phyloP scores from a whole-genome alignment of 345 rosid species.

The Eucalyptus cloeziana region DNA sequence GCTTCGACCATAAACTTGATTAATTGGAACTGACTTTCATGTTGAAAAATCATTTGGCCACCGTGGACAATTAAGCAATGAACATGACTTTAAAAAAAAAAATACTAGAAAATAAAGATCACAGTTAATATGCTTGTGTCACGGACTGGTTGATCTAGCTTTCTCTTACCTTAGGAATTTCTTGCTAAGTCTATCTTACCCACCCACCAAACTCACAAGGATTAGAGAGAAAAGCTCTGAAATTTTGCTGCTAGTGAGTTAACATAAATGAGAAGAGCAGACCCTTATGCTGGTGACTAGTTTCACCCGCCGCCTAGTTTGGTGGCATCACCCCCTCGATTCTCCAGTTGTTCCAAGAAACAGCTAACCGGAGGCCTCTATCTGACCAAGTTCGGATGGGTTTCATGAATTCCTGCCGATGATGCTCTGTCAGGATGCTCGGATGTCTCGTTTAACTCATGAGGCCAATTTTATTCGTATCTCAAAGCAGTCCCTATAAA shows the following conservation, averaged over 20 bases:
- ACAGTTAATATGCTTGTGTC: neutral
- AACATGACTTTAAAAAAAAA: neutral
- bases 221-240: neutral
- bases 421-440: neutral
- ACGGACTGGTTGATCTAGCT: neutral
- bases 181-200: neutral
- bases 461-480: neutral
- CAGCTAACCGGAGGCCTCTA: slow-evolving; percentile 36
- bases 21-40: too few relatives aligned
- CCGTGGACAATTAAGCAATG: accelerated
- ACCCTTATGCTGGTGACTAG: neutral
- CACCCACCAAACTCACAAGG: neutral
- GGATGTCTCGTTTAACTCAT: neutral
- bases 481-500: neutral
- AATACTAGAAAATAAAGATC: neutral
- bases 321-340: slow-evolving; percentile 26
- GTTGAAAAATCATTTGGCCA: neutral
- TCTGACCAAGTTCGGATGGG: slow-evolving; percentile 56
- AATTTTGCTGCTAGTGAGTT: too few relatives aligned
- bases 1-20: neutral
- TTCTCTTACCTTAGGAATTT: neutral
- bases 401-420: neutral
- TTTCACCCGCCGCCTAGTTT: slow-evolving; percentile 20
- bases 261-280: neutral
- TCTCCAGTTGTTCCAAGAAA: slow-evolving; percentile 47